These are phyloP conservation scores for Xerocomus brunneocitrinus DNA, from an alignment of 768 basidiomycete species.

Conservation along the genomic window DNA sequence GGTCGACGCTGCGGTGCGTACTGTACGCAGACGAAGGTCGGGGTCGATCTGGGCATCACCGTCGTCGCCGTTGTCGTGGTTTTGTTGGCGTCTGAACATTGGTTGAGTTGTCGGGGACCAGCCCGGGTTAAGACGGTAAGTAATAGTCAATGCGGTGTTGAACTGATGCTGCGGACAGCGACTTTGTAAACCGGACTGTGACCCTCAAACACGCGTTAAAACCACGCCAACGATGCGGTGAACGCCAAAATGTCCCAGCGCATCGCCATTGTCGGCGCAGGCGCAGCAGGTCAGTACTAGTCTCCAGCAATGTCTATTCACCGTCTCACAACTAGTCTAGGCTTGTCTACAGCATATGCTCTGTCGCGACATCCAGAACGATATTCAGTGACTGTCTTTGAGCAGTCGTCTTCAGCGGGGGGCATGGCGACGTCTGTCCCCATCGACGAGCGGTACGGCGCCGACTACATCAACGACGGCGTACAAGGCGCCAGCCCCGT, in stretches of 20 bases:
- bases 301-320: background rate
- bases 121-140: background rate
- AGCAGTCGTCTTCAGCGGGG: background rate
- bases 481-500: background rate
- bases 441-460: background rate
- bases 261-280: background rate
- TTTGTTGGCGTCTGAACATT: conserved; percentile 39
- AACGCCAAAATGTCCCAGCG: background rate
- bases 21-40: conserved; percentile 81
- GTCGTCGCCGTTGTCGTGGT: conserved; percentile 55
- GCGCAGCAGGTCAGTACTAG: background rate
- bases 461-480: background rate
- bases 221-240: background rate
- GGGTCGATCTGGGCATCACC: conserved; percentile 73
- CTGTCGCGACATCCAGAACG: background rate
- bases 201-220: background rate
- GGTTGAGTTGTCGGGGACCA: conserved; percentile 22
- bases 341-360: background rate
- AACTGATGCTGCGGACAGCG: background rate
- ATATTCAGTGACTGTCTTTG: background rate
- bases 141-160: background rate
- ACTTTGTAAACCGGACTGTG: background rate
- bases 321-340: background rate
- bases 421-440: background rate
- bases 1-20: conserved; percentile 89